These are phyloP conservation scores for Gentiana dahurica DNA, from an alignment of 257 asterid species.

Conservation along the genomic window DNA sequence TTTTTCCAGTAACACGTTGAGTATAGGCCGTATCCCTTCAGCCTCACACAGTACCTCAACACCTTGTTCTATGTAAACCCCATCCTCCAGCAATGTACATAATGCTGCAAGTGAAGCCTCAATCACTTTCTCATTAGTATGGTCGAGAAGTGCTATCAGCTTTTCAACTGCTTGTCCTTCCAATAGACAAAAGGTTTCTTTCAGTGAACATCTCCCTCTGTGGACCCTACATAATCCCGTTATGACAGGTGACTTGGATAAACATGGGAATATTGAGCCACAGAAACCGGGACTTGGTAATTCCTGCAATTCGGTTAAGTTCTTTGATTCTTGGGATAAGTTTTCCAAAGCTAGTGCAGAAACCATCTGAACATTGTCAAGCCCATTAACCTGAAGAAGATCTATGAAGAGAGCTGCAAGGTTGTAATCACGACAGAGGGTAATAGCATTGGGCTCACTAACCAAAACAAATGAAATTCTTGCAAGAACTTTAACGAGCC, in stretches of 20 bases:
- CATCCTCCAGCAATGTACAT: slow-evolving; percentile 73
- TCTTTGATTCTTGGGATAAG: slow-evolving; percentile 63
- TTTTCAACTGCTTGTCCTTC: slow-evolving; percentile 84
- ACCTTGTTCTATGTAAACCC: slow-evolving; percentile 64
- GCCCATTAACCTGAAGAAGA: slow-evolving; percentile 69
- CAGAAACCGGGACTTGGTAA: slow-evolving; percentile 51
- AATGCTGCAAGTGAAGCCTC: slow-evolving; percentile 91
- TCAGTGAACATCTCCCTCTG: slow-evolving; percentile 59
- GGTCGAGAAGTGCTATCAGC: slow-evolving; percentile 78
- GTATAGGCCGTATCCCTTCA: slow-evolving; percentile 63
- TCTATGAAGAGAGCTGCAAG: slow-evolving; percentile 65
- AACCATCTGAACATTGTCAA: slow-evolving; percentile 87
- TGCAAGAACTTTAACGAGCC: slow-evolving; percentile 79
- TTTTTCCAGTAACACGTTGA: slow-evolving; percentile 63
- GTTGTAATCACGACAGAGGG: slow-evolving; percentile 50
- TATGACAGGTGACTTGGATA: slow-evolving; percentile 45
- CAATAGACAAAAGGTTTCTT: slow-evolving; percentile 65
- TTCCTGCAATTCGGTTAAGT: slow-evolving; percentile 59
- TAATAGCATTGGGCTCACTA: slow-evolving; percentile 45
- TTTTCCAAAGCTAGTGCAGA: slow-evolving; percentile 90
- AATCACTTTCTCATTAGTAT: slow-evolving; percentile 65
- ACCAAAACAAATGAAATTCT: slow-evolving; percentile 61
- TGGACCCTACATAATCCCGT: slow-evolving; percentile 69
- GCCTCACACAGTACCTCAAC: slow-evolving; percentile 54
- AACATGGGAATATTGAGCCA: slow-evolving; percentile 54